Percentiles rank a stretch among this genome's conserved stretches.
These are phyloP conservation scores for Ogataea polymorpha DNA, from an alignment of 805 yeast genomes.

Conservation along the genomic window DNA sequence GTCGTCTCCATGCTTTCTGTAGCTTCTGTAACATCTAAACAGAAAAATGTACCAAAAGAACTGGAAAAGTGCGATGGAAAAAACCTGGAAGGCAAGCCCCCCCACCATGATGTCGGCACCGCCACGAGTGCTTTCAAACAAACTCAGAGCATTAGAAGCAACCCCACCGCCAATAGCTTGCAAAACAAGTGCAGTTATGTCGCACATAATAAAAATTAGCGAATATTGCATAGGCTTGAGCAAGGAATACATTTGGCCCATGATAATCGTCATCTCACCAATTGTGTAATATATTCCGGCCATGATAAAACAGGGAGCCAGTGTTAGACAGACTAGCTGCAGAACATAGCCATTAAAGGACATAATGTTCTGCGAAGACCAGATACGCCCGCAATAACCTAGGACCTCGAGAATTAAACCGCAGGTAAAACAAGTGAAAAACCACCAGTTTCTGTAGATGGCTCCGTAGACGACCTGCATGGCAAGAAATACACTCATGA, in stretches of 20 bases:
- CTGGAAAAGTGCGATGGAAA: constrained; percentile 57
- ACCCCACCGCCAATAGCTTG: constrained; percentile 82
- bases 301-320: constrained; percentile 82
- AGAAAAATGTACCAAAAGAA: constrained; percentile 44
- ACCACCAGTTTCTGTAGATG: constrained; percentile 61
- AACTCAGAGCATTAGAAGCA: constrained; percentile 47
- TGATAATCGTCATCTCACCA: constrained; percentile 63
- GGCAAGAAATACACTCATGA: constrained; percentile 48
- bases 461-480: constrained; percentile 44
- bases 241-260: constrained; percentile 52
- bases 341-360: constrained; percentile 46
- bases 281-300: constrained; percentile 75
- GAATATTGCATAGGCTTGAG: constrained; percentile 60
- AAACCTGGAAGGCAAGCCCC: constrained; percentile 70
- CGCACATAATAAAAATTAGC: constrained; percentile 62
- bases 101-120: constrained; percentile 69
- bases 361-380: constrained; percentile 39
- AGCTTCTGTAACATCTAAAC: constrained; percentile 32
- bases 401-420: constrained; percentile 62
- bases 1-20: constrained; percentile 24
- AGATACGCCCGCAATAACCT: constrained; percentile 63
- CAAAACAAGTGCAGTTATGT: constrained; percentile 58
- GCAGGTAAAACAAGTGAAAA: constrained; percentile 51
- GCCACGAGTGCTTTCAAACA: constrained; percentile 8
- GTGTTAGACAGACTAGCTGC: constrained; percentile 66